Base-by-base conservation (phyloP, 495 filamentous ascomycete species). In the Hyaloscypha variabilis region DNA sequence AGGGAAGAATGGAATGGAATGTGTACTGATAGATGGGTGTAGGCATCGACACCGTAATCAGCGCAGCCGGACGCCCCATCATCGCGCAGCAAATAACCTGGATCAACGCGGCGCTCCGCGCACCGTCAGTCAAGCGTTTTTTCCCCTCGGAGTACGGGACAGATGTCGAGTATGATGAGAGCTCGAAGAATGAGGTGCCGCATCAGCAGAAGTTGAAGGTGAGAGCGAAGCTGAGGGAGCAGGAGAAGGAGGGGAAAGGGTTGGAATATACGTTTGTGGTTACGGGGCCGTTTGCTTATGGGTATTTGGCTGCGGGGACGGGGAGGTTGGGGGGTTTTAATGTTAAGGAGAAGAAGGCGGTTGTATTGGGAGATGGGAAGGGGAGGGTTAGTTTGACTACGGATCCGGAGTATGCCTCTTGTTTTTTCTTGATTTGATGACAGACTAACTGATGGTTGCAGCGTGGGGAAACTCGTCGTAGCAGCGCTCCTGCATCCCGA, bases 81-180 rank as follows among this genome's bases (percentile, higher is more conserved):
- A 78, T 91, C 8, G 76, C 81, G 3, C 74, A 77, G n/a, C 89
- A 91, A 68, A 83, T 66, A 30, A 13, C 89, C 19, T 88, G 91
- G 70, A 82, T 88, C 64, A 75, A 81, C 0, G 77, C 91, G 0
- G 78, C 91, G n/a, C 13, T 58, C 24, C 28, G 51, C 21, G 53
- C 67, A 0, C 66, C 66, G 1, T 77, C 71, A 49, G 83, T 92
- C 23, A 80, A 85, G 65, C 86, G 86, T 77, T 91, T 91, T 76
- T 81, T 90, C 66, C 88, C 89, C 5, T 89, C 85, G 23, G 89
- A 91, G 71, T 91, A 88, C 69, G 89, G 90, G 63, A 92, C 90
- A 0, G 90, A 91, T 63, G 88, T 91, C 66, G 88, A 88, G 71
- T 88, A 91, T 69, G 76, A 81, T 23, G 77, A 83, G 10, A 77